phyloP scores from a whole-genome alignment of 805 yeast species.

The Blastobotrys mokoenaii region DNA sequence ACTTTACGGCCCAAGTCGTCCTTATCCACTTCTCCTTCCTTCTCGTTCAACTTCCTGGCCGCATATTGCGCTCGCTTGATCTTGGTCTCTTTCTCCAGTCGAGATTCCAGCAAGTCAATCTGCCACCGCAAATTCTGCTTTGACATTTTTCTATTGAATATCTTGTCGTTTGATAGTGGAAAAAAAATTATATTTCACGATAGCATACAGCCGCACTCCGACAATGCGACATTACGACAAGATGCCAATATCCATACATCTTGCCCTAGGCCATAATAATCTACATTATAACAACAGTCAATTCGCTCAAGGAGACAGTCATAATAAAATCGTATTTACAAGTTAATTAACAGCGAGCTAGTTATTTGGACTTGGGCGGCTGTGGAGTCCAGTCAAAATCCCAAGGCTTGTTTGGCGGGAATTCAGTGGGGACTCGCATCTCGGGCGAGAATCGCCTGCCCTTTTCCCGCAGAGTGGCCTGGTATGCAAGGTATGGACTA shows the following conservation, averaged over 20 bases:
- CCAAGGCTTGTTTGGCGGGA: conserved; percentile 80
- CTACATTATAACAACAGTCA: no score
- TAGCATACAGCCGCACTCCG: no score
- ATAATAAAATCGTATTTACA: background rate
- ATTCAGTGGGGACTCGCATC: conserved; percentile 80
- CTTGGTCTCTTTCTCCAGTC: conserved; percentile 22
- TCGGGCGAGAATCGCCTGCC: conserved; percentile 72
- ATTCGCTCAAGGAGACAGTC: no score
- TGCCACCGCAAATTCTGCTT: conserved; percentile 30
- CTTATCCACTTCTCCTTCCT: conserved; percentile 6
- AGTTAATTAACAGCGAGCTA: background rate
- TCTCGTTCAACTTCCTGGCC: conserved; percentile 15
- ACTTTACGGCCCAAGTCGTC: conserved; percentile 17
- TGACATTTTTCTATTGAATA: conserved; percentile 8
- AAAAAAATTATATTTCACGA: conserved; percentile 2
- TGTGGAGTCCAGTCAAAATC: conserved; percentile 35
- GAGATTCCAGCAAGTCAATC: conserved; percentile 30
- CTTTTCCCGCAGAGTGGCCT: conserved; percentile 50
- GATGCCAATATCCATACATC: background rate
- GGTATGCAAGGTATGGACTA: conserved; percentile 45
- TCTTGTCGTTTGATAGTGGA: conserved; percentile 22
- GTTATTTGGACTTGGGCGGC: background rate
- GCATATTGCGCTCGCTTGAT: conserved; percentile 27
- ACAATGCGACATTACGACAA: conserved; percentile 17
- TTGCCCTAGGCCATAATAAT: no score